Percentiles rank a stretch among this genome's conserved stretches.
phyloP scores from a whole-genome alignment of 2,329 filamentous ascomycete species.

The Penicillium sclerotigenum region DNA sequence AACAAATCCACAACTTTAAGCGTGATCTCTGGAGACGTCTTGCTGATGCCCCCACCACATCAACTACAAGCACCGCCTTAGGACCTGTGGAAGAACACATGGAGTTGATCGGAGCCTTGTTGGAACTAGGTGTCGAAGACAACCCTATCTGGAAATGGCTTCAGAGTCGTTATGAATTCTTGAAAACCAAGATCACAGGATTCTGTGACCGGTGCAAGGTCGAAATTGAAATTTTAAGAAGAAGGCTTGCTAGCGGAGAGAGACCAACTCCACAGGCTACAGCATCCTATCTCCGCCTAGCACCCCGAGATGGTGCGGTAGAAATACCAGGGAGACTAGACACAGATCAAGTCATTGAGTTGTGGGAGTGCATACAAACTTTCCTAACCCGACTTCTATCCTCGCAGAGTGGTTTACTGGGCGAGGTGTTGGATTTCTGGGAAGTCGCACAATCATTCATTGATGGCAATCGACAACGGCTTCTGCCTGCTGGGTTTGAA shows the following conservation, averaged over 20 bases:
- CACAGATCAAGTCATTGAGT: slow-evolving; percentile 72
- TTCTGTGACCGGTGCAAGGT: slow-evolving; percentile 83
- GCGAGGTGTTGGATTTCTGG: slow-evolving; percentile 92
- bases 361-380: slow-evolving; percentile 84
- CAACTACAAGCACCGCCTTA: slow-evolving; percentile 49
- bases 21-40: slow-evolving; percentile 83
- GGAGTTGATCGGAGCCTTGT: slow-evolving; percentile 79
- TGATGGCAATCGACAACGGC: slow-evolving; percentile 75
- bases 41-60: slow-evolving; percentile 61
- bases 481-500: slow-evolving; percentile 75
- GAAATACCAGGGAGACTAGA: slow-evolving; percentile 67
- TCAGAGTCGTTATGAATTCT: slow-evolving; percentile 78
- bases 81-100: slow-evolving; percentile 75
- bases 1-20: slow-evolving; percentile 83
- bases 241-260: slow-evolving; percentile 71
- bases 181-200: slow-evolving; percentile 78
- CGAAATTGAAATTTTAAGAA: slow-evolving; percentile 85
- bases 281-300: slow-evolving; percentile 71
- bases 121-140: slow-evolving; percentile 93
- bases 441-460: slow-evolving; percentile 88
- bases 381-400: slow-evolving; percentile 75
- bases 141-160: slow-evolving; percentile 98
- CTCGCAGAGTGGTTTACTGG: slow-evolving; percentile 70
- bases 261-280: slow-evolving; percentile 67
- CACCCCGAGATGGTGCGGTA: slow-evolving; percentile 64